Evolutionary conservation across 371 early-diverging fungal genomes (phyloP).

Genomic region (Parasitella parasitica): DNA sequence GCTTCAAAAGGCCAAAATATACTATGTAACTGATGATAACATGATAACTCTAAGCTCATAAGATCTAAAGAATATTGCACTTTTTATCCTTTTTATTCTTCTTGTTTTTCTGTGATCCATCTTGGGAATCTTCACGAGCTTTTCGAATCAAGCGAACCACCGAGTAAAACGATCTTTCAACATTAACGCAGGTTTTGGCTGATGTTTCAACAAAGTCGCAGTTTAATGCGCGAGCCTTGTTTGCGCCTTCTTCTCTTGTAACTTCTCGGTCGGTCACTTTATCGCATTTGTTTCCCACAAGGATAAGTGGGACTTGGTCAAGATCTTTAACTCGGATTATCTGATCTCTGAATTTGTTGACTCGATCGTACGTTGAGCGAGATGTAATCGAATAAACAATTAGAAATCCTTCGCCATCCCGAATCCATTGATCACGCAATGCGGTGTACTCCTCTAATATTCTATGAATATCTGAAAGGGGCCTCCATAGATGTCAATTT

Average conservation of each 20-base stretch:
- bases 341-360: conserved; percentile 80
- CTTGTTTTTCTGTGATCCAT: conserved; percentile 1
- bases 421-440: conserved; percentile 58
- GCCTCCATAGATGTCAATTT: background rate
- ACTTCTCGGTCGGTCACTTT: conserved; percentile 77
- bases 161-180: conserved; percentile 76
- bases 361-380: conserved; percentile 83
- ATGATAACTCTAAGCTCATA: background rate
- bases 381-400: conserved; percentile 89
- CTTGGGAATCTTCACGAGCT: conserved; percentile 5
- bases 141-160: conserved; percentile 49
- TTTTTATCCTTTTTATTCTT: conserved; percentile 20
- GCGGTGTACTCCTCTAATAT: conserved; percentile 47
- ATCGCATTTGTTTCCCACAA: conserved; percentile 96
- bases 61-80: conserved; percentile 9
- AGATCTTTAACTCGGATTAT: conserved; percentile 84
- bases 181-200: conserved; percentile 89
- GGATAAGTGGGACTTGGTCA: conserved; percentile 80
- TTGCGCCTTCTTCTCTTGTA: conserved; percentile 75
- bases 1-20: background rate
- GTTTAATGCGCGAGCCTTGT: conserved; percentile 70
- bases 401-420: conserved; percentile 91
- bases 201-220: conserved; percentile 88
- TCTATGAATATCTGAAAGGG: conserved; percentile 9
- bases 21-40: background rate